Percentiles rank a stretch among this genome's conserved stretches.
Evolutionary conservation across 495 filamentous ascomycete species (phyloP).

Genomic region (Aspergillus bridgeri): DNA sequence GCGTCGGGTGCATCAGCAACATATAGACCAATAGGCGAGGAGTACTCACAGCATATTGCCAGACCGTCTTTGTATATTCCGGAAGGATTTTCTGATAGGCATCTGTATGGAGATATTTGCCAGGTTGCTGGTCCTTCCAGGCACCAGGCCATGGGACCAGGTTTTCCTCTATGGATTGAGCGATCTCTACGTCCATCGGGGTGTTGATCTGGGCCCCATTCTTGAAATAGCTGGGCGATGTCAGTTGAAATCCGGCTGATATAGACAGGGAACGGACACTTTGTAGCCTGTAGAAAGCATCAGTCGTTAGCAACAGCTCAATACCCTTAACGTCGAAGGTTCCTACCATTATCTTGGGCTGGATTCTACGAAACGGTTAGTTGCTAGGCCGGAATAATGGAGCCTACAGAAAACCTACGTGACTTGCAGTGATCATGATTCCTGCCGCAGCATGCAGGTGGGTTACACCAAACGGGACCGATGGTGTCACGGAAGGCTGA

Average conservation of each 20-base stretch:
- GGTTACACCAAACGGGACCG: constrained; percentile 65
- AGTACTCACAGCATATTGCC: constrained; percentile 35
- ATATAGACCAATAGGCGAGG: neutral
- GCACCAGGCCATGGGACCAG: constrained; percentile 48
- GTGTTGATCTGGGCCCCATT: constrained; percentile 71
- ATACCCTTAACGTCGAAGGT: neutral
- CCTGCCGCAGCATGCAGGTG: constrained; percentile 58
- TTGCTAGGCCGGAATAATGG: neutral
- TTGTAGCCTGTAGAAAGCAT: constrained; percentile 53
- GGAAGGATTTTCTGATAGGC: constrained; percentile 38
- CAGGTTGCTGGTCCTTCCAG: constrained; percentile 49
- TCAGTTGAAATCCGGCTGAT: constrained; percentile 11
- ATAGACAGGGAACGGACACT: constrained; percentile 41
- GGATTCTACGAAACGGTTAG: constrained; percentile 48
- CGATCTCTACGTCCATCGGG: constrained; percentile 60
- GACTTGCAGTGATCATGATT: constrained; percentile 70
- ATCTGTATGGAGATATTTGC: constrained; percentile 38
- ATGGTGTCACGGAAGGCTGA: constrained; percentile 55
- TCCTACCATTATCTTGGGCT: constrained; percentile 59
- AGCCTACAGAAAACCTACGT: constrained; percentile 34
- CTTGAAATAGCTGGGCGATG: constrained; percentile 50
- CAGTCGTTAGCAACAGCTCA: neutral
- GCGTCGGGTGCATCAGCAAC: constrained; percentile 12
- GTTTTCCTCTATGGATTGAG: constrained; percentile 56
- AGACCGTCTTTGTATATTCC: constrained; percentile 44